A percentile compares a stretch with the other conserved stretches of the same genome.
Conservation (phyloP, 1,284 basidiomycete species). For the Ceratobasidium theobromae region DNA sequence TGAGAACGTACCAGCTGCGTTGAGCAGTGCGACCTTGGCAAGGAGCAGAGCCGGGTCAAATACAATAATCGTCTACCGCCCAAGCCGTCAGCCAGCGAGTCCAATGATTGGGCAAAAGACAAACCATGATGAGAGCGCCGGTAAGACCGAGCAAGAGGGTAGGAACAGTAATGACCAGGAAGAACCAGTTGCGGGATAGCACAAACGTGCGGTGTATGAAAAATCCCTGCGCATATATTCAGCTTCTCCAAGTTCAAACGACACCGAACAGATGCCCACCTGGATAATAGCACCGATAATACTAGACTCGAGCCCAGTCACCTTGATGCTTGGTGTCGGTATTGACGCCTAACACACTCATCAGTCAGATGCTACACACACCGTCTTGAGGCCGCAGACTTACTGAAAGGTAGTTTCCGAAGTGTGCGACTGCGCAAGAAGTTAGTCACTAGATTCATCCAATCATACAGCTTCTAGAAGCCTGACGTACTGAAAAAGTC, state of each 20-base stretch:
- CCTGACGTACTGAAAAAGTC: slow-evolving; percentile 13
- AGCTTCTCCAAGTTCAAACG: neutral
- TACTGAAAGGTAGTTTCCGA: slow-evolving; percentile 13
- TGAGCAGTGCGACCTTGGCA: neutral
- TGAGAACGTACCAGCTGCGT: neutral
- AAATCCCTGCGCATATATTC: slow-evolving; percentile 7
- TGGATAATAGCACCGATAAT: slow-evolving; percentile 19
- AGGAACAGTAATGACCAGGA: slow-evolving; percentile 11
- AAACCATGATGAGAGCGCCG: slow-evolving; percentile 2
- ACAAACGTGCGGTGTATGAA: slow-evolving; percentile 28
- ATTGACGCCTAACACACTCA: neutral
- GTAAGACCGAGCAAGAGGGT: slow-evolving; percentile 22
- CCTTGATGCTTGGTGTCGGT: slow-evolving; percentile 1
- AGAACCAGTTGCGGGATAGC: slow-evolving; percentile 22
- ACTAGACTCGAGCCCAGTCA: slow-evolving; percentile 19
- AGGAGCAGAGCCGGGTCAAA: neutral
- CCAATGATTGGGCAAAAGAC: neutral
- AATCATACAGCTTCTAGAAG: neutral
- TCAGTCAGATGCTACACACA: neutral
- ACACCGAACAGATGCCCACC: neutral
- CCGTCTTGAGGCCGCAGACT: neutral
- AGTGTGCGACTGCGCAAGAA: neutral
- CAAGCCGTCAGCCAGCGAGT: neutral
- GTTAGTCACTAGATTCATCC: neutral
- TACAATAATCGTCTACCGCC: neutral